phyloP scores from a whole-genome alignment of 2,329 filamentous ascomycete species.

The Fusarium udum region DNA sequence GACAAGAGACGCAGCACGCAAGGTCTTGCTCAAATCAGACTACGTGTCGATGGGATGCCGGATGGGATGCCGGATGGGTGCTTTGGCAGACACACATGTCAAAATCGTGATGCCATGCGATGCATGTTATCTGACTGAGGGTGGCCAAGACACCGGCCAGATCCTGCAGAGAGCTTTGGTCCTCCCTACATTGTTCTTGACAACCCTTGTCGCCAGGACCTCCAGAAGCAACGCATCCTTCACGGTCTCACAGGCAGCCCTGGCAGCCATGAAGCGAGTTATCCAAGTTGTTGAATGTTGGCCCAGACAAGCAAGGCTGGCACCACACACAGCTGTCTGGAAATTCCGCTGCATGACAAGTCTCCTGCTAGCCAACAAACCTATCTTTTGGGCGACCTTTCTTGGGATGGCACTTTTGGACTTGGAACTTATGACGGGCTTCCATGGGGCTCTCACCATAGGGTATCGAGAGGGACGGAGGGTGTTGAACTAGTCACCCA shows the following conservation, averaged over 20 bases:
- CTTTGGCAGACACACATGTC: neutral
- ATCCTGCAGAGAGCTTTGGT: constrained; percentile 11
- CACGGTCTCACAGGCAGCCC: neutral
- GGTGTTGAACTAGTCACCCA: constrained; percentile 28
- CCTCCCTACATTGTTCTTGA: constrained; percentile 1
- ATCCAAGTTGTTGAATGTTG: neutral
- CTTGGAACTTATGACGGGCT: neutral
- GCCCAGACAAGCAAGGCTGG: neutral
- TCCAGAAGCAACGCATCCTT: neutral
- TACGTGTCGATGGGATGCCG: neutral
- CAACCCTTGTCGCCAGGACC: neutral
- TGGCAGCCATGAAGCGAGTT: neutral
- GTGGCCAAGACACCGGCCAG: neutral
- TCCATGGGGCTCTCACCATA: neutral
- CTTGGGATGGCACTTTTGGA: neutral
- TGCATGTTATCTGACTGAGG: neutral
- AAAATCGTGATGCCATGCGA: neutral
- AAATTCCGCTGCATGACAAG: constrained; percentile 22
- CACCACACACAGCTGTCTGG: neutral
- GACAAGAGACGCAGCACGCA: neutral
- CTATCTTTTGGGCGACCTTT: neutral
- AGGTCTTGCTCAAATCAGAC: neutral
- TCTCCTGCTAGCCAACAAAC: neutral
- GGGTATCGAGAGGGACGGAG: constrained; percentile 12
- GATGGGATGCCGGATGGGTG: neutral